These are phyloP conservation scores for Pythium insidiosum DNA, from an alignment of 352 stramenopile species.

Conservation along the genomic window DNA sequence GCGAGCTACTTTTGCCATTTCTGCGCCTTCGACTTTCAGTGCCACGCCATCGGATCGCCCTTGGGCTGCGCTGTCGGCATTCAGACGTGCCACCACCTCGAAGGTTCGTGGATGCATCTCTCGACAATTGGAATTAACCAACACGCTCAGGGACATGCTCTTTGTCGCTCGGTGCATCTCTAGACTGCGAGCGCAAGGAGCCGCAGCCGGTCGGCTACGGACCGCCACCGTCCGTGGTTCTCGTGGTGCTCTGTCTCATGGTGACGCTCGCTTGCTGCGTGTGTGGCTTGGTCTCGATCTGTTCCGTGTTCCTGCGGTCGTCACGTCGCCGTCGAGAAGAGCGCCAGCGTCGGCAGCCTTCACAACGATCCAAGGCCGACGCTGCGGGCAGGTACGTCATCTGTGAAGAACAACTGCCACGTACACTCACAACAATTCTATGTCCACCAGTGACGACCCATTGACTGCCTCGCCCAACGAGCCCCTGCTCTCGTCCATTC, in stretches of 20 bases:
- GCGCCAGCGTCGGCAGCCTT: too few relatives aligned
- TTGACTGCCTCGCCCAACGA: slow-evolving; percentile 28
- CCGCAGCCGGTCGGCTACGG: slow-evolving; percentile 78
- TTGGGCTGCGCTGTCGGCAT: slow-evolving; percentile 63
- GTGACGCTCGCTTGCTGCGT: slow-evolving; percentile 78
- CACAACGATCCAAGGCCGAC: too few relatives aligned
- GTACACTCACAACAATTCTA: not conserved
- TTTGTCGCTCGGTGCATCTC: too few relatives aligned
- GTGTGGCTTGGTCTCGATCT: slow-evolving; percentile 70
- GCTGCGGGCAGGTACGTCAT: not conserved
- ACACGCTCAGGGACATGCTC: not conserved
- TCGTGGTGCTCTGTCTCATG: slow-evolving; percentile 75
- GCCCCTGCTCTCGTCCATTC: slow-evolving; percentile 38
- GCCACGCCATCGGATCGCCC: slow-evolving; percentile 64
- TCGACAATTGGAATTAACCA: too few relatives aligned
- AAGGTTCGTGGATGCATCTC: too few relatives aligned
- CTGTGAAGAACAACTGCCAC: slow-evolving; percentile 7
- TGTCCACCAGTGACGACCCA: slow-evolving; percentile 16
- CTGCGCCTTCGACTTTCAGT: slow-evolving; percentile 79
- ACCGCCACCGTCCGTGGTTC: slow-evolving; percentile 70
- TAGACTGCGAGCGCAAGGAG: slow-evolving; percentile 67
- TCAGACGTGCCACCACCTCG: slow-evolving; percentile 72
- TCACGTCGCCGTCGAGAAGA: slow-evolving; percentile 11
- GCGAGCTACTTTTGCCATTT: slow-evolving; percentile 77
- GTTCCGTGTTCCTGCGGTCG: slow-evolving; percentile 48